phyloP scores from a whole-genome alignment of 345 rosid species.

The Salix udensis region DNA sequence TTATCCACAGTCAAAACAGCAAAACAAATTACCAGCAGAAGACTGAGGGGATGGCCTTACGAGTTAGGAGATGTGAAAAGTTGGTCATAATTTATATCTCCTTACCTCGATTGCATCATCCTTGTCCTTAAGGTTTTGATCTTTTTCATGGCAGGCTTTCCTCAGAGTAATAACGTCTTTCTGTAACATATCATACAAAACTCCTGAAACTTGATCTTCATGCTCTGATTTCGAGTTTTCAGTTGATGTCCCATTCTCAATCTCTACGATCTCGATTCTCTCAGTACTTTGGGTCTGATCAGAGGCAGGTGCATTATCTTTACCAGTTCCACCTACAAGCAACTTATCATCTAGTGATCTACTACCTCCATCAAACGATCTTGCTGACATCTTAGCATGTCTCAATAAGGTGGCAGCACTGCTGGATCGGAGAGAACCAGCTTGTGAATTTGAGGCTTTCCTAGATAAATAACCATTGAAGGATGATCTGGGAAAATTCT shows the following conservation, averaged over 20 bases:
- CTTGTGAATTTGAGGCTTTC: conserved; percentile 21
- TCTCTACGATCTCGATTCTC: conserved; percentile 7
- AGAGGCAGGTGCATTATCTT: conserved; percentile 8
- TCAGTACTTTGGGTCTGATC: conserved; percentile 15
- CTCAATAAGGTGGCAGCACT: conserved; percentile 29
- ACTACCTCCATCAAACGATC: conserved; percentile 38
- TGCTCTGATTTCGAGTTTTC: conserved; percentile 25
- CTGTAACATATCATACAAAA: conserved; percentile 81
- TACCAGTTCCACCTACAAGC: conserved; percentile 17
- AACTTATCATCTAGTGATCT: conserved; percentile 26
- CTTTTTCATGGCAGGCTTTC: conserved; percentile 86
- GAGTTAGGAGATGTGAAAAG: neutral
- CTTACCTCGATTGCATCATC: conserved; percentile 91
- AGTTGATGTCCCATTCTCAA: conserved; percentile 13
- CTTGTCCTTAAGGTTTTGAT: conserved; percentile 90
- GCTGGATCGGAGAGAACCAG: conserved; percentile 23
- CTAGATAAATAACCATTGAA: conserved; percentile 32
- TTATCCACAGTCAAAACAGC: conserved; percentile 23
- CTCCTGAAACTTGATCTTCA: conserved; percentile 68
- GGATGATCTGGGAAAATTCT: conserved; percentile 20
- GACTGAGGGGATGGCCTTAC: neutral
- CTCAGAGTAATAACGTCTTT: conserved; percentile 83
- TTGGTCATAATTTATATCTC: conserved; percentile 4
- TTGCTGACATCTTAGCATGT: conserved; percentile 24
- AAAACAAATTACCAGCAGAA: conserved; percentile 13